Evolutionary conservation across 1,284 basidiomycete genomes (phyloP).

Genomic region (Ceratobasidium sp.): DNA sequence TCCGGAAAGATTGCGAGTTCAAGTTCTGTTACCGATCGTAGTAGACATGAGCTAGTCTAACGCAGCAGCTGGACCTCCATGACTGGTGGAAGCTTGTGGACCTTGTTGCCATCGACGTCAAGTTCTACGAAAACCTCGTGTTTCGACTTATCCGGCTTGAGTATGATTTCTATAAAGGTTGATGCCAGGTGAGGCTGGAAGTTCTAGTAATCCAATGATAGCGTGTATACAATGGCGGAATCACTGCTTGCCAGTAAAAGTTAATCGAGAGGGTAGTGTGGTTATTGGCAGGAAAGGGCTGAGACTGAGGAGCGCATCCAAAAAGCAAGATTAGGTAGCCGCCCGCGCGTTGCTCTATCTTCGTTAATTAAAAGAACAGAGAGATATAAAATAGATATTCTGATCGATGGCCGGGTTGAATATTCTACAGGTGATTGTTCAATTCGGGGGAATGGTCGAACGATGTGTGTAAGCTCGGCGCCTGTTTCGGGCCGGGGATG

Average conservation of each 20-base stretch:
- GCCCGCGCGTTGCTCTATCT: no score
- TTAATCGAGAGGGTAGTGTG: background rate
- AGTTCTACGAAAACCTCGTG: background rate
- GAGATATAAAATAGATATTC: no score
- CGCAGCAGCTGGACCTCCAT: background rate
- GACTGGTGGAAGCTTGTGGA: constrained; percentile 7
- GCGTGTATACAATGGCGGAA: background rate
- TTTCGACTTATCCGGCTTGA: constrained; percentile 11
- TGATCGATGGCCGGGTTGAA: no score
- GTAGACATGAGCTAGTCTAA: background rate
- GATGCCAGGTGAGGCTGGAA: no score
- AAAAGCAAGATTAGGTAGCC: background rate
- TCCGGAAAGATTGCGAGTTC: background rate
- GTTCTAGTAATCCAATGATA: no score
- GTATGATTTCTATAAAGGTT: background rate
- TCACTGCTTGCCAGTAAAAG: background rate
- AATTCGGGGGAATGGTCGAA: no score
- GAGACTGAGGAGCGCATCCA: constrained; percentile 48
- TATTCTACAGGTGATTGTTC: no score
- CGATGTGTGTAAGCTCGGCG: no score
- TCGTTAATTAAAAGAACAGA: no score
- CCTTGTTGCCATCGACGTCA: background rate
- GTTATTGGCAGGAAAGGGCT: background rate
- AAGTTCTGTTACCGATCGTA: background rate
- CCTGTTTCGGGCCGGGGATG: no score